Evolutionary conservation across 495 filamentous ascomycete genomes (phyloP).

Genomic region (Halenospora varia): DNA sequence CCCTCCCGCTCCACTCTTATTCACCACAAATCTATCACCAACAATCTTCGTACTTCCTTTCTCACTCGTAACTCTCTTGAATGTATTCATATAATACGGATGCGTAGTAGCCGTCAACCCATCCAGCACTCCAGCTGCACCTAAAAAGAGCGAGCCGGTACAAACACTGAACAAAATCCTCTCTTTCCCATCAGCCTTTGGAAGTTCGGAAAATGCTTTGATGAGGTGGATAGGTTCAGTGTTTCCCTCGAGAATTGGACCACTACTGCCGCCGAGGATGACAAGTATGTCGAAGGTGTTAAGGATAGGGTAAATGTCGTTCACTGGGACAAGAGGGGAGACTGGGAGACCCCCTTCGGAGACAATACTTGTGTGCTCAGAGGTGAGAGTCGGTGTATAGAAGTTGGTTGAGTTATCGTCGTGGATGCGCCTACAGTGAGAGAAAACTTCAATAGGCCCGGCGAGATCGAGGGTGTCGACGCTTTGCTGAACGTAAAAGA

Average conservation of each 20-base stretch:
- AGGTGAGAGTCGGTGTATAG: constrained; percentile 68
- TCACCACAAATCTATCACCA: constrained; percentile 69
- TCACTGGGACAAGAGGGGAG: constrained; percentile 60
- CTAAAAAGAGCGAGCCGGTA: constrained; percentile 69
- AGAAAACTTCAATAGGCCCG: constrained; percentile 64
- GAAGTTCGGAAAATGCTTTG: constrained; percentile 60
- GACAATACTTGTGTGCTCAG: constrained; percentile 43
- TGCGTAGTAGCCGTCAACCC: constrained; percentile 72
- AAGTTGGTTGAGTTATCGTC: constrained; percentile 41
- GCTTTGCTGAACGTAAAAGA: constrained; percentile 25
- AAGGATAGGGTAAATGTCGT: constrained; percentile 58
- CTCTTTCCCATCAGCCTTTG: constrained; percentile 29
- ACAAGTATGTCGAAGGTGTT: constrained; percentile 66
- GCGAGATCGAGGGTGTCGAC: constrained; percentile 59
- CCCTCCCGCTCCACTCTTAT: constrained; percentile 64
- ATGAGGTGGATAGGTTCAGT: constrained; percentile 58
- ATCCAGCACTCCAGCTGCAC: constrained; percentile 62
- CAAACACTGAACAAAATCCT: constrained; percentile 70
- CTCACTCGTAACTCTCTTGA: constrained; percentile 50
- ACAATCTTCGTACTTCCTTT: constrained; percentile 60
- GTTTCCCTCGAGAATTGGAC: constrained; percentile 47
- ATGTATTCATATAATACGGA: constrained; percentile 48
- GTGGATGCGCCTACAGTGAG: constrained; percentile 32
- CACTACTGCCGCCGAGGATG: constrained; percentile 57
- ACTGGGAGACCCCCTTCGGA: constrained; percentile 69